Percentiles rank a stretch among this genome's conserved stretches.
Conservation (phyloP, 345 rosid genomes). For the Salix brachista region DNA sequence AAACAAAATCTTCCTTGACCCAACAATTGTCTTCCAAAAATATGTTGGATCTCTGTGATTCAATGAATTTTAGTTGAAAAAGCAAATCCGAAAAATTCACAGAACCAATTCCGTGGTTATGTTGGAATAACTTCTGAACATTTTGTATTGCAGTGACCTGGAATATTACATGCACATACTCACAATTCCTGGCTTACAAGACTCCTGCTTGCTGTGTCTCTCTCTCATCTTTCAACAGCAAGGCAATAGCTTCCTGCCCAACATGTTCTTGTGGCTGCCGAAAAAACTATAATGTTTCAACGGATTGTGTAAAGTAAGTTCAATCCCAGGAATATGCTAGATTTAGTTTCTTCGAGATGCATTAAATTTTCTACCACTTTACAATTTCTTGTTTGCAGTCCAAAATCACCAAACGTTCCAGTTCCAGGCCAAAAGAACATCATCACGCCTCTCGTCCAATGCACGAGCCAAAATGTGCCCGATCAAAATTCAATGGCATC, state of each 20-base stretch:
- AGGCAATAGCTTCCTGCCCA: slow-evolving; percentile 70
- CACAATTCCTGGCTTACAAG: slow-evolving; percentile 71
- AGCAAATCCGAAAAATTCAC: not conserved
- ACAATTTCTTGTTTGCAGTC: slow-evolving; percentile 38
- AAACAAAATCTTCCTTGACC: too few species aligned
- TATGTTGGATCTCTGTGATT: too few species aligned
- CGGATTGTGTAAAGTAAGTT: slow-evolving; percentile 76
- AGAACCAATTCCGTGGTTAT: not conserved
- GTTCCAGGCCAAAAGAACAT: not conserved
- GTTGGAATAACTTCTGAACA: not conserved
- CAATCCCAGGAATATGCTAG: not conserved
- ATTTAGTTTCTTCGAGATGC: not conserved
- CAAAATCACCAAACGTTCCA: slow-evolving; percentile 26
- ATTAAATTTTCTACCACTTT: not conserved
- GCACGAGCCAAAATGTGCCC: slow-evolving; percentile 96
- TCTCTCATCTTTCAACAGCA: slow-evolving; percentile 76
- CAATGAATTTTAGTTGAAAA: not conserved
- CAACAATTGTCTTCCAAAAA: too few species aligned
- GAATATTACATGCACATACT: slow-evolving; percentile 84
- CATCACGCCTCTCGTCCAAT: slow-evolving; percentile 58
- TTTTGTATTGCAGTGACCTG: slow-evolving; percentile 68
- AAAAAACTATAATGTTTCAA: slow-evolving; percentile 38
- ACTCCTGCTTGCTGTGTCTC: slow-evolving; percentile 90
- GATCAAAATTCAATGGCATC: slow-evolving; percentile 86
- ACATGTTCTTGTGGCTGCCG: slow-evolving; percentile 85